phyloP scores from a whole-genome alignment of 768 basidiomycete species.

The Suillus luteus region DNA sequence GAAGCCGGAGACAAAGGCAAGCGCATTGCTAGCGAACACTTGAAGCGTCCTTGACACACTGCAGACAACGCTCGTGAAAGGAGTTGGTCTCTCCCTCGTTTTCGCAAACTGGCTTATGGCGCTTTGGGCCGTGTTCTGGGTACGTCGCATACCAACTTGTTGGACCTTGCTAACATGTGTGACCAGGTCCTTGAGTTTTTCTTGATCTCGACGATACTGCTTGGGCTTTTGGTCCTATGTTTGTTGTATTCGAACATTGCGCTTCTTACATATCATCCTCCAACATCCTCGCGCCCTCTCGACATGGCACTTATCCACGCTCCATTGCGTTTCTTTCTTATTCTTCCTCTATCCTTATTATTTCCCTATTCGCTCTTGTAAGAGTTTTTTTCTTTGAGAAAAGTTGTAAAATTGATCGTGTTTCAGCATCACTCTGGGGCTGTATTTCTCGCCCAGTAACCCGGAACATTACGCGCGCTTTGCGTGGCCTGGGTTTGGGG shows the following conservation, averaged over 20 bases:
- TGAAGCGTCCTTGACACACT: constrained; percentile 8
- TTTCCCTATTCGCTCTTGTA: constrained; percentile 60
- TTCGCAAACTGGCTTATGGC: constrained; percentile 81
- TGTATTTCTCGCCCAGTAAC: constrained; percentile 52
- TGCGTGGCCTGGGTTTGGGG: constrained; percentile 73
- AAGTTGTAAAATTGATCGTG: not conserved
- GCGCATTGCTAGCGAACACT: constrained; percentile 13
- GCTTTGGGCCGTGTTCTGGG: constrained; percentile 78
- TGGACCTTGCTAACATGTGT: constrained; percentile 5
- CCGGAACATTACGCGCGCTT: constrained; percentile 59
- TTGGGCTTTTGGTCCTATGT: constrained; percentile 67
- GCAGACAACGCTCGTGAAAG: constrained; percentile 69
- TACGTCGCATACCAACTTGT: constrained; percentile 32
- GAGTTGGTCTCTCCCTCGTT: constrained; percentile 78
- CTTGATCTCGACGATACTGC: constrained; percentile 70
- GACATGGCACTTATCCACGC: constrained; percentile 87
- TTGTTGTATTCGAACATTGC: constrained; percentile 81
- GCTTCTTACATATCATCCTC: constrained; percentile 71
- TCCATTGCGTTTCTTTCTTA: constrained; percentile 70
- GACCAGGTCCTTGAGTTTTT: constrained; percentile 73
- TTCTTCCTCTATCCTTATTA: constrained; percentile 52
- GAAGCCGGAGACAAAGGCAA: constrained; percentile 80
- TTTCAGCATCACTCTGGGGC: constrained; percentile 67
- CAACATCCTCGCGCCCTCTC: constrained; percentile 59
- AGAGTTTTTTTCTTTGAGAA: constrained; percentile 10